Evolutionary conservation across 2,329 filamentous ascomycete species (phyloP), one percentile per base, ranked within the genome.

Genomic region (Fusarium solani-melongenae): DNA sequence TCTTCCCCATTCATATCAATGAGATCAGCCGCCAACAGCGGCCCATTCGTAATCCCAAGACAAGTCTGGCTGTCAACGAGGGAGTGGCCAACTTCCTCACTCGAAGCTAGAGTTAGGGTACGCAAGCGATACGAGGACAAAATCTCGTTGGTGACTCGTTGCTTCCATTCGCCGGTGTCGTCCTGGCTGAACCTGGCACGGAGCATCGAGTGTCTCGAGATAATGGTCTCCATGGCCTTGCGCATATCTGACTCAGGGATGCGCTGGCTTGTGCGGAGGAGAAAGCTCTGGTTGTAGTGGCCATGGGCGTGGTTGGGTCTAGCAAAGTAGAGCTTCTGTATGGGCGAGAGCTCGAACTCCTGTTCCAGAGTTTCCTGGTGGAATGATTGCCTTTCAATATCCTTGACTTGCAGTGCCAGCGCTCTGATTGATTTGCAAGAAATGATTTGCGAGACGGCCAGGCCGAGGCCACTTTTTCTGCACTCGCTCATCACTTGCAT

Each of bases 401-500:
- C 64, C 36, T 62, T 76, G 3, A 72, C 69, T 0, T 68, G 64
- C 2, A 61, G 33, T 2, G 71, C 73, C 3, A 77, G 53, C 4
- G 66, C 65, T 0, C 58, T 62, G 24, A 77, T 74, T 0, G 78
- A 81, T 64, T 79, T 79, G 61, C 77, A 76, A 9, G 66, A 61
- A 29, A 80, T 76, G 41, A 81, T 75, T 31, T 80, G 68, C 9
- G 75, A 77, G 12, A 82, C 81, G 0, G 75, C 69, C 8, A 81
- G 53, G 5, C 72, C 72, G 0, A 83, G 63, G 0, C 75, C 76
- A 0, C 74, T 75, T 31, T 79, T 77, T 58, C 76, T 78, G 24
- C 79, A 80, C 53, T 79, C 76, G 9, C 87, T 84, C 57, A 81
- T 80, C 0, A 83, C 77, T 10, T 80, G 78, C 81, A 86, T 86